Base-by-base conservation (phyloP, 805 yeast genomes). In the Cyberlindnera samutprakarnensis region DNA sequence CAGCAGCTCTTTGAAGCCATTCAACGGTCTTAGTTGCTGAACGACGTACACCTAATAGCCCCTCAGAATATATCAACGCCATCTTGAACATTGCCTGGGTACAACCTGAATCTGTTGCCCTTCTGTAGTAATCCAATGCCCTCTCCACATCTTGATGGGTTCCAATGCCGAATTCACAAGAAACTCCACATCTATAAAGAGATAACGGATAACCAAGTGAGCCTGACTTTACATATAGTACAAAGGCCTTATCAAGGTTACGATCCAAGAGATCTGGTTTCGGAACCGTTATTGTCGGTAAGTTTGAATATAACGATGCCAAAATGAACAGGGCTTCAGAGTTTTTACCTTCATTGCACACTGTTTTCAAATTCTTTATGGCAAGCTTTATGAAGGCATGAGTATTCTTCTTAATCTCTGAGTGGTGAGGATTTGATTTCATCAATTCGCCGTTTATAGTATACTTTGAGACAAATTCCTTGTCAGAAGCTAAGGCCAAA, bases 71-170 rank as follows among this genome's bases (percentile, higher is more conserved):
- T 28, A 77, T 64, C 72, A 77, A 70, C 6, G 87, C 92, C 13
- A 81, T 56, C 53, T 80, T 78, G 57, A 78, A 80, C 83, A 80
- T 78, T 15, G 86, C 76, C 11, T 76, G 68, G 4, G 70, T 72
- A 41, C 71, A 74, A 5, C 79, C 80, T 15, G 67, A 53, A n/a
- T 63, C 56, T 3, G 88, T 84, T 0, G 86, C 83, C 28, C 63
- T 59, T 22, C 64, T 61, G 54, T 75, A 80, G 58, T 69, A 75
- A 11, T 58, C 46, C 17, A 75, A 54, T 8, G 86, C 76, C 36
- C 64, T 62, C n/a, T 39, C 43, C 13, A 59, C 55, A 43, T 70
- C 70, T 25, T 60, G 49, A 33, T 57, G 44, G 17, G 69, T 59
- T 2, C 81, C 80, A 37, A 71, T 65, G 13, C 84, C 79, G 50